Evolutionary conservation across 768 basidiomycete genomes (phyloP).

Genomic region (Pleurotus ostreatus): DNA sequence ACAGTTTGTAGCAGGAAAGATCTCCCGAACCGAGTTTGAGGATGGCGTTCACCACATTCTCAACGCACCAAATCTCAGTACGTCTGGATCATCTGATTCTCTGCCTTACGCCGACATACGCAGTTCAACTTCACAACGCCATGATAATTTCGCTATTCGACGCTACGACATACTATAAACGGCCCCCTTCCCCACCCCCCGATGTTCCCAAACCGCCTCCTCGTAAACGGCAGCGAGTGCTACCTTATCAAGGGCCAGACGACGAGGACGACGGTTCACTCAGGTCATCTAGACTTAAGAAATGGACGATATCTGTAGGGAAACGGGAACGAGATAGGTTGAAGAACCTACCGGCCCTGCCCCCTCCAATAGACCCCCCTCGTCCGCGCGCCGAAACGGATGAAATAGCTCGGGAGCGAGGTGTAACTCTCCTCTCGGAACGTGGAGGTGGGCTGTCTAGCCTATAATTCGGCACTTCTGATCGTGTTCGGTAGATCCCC

Average conservation of each 20-base stretch:
- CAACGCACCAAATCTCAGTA: slow-evolving; percentile 50
- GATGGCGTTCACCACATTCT: slow-evolving; percentile 60
- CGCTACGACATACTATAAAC: slow-evolving; percentile 64
- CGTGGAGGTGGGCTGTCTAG: slow-evolving; percentile 50
- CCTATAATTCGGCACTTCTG: not conserved
- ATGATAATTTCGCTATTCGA: slow-evolving; percentile 82
- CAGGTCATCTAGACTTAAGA: slow-evolving; percentile 62
- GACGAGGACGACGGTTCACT: slow-evolving; percentile 49
- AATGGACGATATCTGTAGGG: slow-evolving; percentile 70
- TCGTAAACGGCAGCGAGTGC: slow-evolving; percentile 64
- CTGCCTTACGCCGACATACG: not conserved
- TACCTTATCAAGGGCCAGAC: slow-evolving; percentile 71
- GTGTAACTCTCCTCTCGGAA: slow-evolving; percentile 59
- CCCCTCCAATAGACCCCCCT: slow-evolving; percentile 34
- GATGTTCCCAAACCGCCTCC: slow-evolving; percentile 61
- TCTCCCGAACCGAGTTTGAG: slow-evolving; percentile 75
- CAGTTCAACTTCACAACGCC: slow-evolving; percentile 80
- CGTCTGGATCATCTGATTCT: slow-evolving; percentile 6
- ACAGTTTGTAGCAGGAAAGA: slow-evolving; percentile 61
- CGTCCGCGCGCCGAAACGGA: slow-evolving; percentile 50
- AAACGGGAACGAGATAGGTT: slow-evolving; percentile 74
- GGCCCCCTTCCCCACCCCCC: slow-evolving; percentile 63
- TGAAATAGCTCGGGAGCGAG: slow-evolving; percentile 69
- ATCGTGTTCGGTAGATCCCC: slow-evolving; percentile 44
- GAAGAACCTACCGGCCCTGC: slow-evolving; percentile 39